Conservation (phyloP, 306 rosid genomes). For the Vicia faba region DNA sequence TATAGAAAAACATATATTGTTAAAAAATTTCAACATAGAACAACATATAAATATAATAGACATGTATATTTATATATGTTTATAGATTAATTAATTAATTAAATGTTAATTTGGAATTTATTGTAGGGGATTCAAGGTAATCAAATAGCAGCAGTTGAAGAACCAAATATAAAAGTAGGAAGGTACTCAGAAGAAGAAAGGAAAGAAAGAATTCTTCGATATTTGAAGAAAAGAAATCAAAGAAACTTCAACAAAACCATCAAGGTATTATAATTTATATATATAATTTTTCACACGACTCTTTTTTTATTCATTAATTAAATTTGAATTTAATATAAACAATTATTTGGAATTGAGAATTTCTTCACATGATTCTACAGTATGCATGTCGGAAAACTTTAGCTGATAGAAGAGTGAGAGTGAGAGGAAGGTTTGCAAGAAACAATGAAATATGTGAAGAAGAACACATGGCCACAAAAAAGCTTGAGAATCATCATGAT, state of each 20-base stretch:
- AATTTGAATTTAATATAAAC: neutral
- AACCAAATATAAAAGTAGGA: slow-evolving; percentile 68
- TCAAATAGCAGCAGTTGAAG: slow-evolving; percentile 59
- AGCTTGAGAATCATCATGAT: slow-evolving; percentile 35
- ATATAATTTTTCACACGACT: neutral
- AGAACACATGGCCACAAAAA: slow-evolving; percentile 38
- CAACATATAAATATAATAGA: neutral
- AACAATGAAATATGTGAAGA: slow-evolving; percentile 62
- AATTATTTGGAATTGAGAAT: neutral
- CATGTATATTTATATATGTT: neutral
- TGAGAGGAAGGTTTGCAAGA: slow-evolving; percentile 95
- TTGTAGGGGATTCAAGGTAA: slow-evolving; percentile 63
- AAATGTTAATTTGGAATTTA: slow-evolving; percentile 21
- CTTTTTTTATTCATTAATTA: neutral
- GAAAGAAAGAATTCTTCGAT: slow-evolving; percentile 80
- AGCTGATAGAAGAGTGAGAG: slow-evolving; percentile 90
- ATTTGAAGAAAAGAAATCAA: slow-evolving; percentile 93
- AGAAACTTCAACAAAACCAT: slow-evolving; percentile 92
- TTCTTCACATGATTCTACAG: slow-evolving; percentile 36
- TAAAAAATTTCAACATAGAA: neutral
- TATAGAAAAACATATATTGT: neutral
- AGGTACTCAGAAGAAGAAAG: slow-evolving; percentile 92
- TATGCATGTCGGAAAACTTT: slow-evolving; percentile 97
- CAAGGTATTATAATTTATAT: slow-evolving; percentile 45
- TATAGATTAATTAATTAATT: neutral